These are phyloP conservation scores for Phylloboletellus chloephorus DNA, from an alignment of 1,284 basidiomycete genomes.

Conservation along the genomic window DNA sequence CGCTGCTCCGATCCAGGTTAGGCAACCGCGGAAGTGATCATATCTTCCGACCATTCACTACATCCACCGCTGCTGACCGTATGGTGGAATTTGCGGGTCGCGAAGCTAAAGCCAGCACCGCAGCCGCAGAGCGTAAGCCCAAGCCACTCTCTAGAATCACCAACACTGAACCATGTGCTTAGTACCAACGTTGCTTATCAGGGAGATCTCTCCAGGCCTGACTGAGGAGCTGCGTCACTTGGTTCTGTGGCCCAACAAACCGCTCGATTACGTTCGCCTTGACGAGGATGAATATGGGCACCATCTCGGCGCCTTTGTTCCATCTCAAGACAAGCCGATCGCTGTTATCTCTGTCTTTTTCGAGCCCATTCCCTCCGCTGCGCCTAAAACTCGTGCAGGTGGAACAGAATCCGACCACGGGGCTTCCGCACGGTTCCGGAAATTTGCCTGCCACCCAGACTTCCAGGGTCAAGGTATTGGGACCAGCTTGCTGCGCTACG, in stretches of 20 bases:
- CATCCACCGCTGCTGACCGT: no score
- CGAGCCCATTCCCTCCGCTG: constrained; percentile 37
- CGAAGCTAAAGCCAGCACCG: constrained; percentile 4
- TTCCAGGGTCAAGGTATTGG: constrained; percentile 50
- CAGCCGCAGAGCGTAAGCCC: constrained; percentile 14
- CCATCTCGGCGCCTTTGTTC: constrained; percentile 53
- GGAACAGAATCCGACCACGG: constrained; percentile 1
- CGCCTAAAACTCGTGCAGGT: constrained; percentile 7
- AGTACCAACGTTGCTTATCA: constrained; percentile 16
- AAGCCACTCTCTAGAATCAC: not conserved
- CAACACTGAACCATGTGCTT: constrained; percentile 3
- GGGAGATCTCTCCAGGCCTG: constrained; percentile 35
- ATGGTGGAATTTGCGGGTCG: constrained; percentile 9
- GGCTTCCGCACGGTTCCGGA: constrained; percentile 47
- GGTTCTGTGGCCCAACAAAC: constrained; percentile 53
- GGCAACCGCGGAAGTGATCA: no score
- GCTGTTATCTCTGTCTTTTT: constrained; percentile 55
- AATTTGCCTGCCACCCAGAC: constrained; percentile 51
- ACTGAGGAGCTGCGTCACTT: constrained; percentile 50
- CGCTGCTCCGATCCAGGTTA: no score
- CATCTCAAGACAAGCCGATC: constrained; percentile 31
- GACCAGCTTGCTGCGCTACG: constrained; percentile 41
- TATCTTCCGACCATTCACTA: no score
- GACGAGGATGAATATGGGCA: constrained; percentile 46
- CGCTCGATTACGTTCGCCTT: constrained; percentile 45